Conservation (phyloP, 2,329 filamentous ascomycete species). For the Colletotrichum sp. region DNA sequence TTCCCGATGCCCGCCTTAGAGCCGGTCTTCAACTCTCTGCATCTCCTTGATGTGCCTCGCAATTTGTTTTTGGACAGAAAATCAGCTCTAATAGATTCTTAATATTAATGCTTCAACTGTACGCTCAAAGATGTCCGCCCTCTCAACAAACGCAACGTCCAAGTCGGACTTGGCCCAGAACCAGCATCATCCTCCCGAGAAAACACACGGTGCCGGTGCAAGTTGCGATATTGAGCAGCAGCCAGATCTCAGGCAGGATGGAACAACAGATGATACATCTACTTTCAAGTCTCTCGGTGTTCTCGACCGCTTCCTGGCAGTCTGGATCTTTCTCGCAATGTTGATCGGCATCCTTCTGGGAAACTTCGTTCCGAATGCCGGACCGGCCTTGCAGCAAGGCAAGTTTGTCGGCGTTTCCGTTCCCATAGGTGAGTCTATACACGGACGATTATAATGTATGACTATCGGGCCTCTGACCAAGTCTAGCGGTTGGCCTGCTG, state of each 20-base stretch:
- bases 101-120: background rate
- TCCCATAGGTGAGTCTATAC: constrained; percentile 59
- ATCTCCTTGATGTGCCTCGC: background rate
- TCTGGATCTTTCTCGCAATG: constrained; percentile 85
- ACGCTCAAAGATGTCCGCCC: background rate
- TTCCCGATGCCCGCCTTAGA: background rate
- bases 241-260: background rate
- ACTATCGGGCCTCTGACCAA: background rate
- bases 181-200: background rate
- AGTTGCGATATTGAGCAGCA: constrained; percentile 16
- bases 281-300: constrained; percentile 61
- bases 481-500: constrained; percentile 74
- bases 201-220: background rate
- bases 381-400: constrained; percentile 69
- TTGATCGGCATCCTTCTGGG: constrained; percentile 75
- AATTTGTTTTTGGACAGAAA: background rate
- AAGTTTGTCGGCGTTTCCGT: constrained; percentile 74
- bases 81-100: background rate
- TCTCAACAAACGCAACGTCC: background rate
- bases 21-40: background rate
- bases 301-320: constrained; percentile 67
- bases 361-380: constrained; percentile 72
- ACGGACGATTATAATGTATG: rapidly evolving
- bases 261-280: constrained; percentile 33
- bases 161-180: background rate